Evolutionary conservation across 495 filamentous ascomycete genomes (phyloP).

Genomic region (Lasiosphaeria hispida): DNA sequence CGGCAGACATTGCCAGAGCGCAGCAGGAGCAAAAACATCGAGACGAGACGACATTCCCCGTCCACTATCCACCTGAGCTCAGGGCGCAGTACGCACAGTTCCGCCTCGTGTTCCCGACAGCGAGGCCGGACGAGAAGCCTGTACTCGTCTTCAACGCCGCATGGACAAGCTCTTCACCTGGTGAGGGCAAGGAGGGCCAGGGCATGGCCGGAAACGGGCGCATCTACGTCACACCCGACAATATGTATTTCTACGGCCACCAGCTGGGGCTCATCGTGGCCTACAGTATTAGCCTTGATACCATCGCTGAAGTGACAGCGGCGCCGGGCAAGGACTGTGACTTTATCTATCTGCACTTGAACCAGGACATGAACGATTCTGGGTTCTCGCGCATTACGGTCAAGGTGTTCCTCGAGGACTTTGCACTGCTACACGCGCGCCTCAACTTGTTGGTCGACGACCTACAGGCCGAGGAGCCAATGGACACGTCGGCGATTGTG

Average conservation of each 20-base stretch:
- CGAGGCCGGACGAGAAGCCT: constrained; percentile 68
- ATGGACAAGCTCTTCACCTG: constrained; percentile 46
- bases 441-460: constrained; percentile 81
- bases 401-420: constrained; percentile 88
- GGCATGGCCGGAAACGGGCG: constrained; percentile 61
- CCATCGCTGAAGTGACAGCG: constrained; percentile 82
- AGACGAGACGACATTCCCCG: constrained; percentile 67
- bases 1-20: constrained; percentile 28
- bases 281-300: constrained; percentile 67
- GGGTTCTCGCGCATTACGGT: constrained; percentile 73
- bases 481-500: constrained; percentile 52
- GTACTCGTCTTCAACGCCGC: constrained; percentile 64
- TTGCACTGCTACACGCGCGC: constrained; percentile 75
- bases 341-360: constrained; percentile 85
- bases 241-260: constrained; percentile 94
- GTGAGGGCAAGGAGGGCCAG: constrained; percentile 32
- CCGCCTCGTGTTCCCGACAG: constrained; percentile 80
- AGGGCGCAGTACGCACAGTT: constrained; percentile 92
- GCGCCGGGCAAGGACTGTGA: constrained; percentile 89
- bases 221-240: constrained; percentile 79
- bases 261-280: constrained; percentile 89
- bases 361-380: constrained; percentile 56
- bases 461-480: constrained; percentile 61
- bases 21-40: constrained; percentile 37
- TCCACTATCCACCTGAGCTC: constrained; percentile 78